Evolutionary conservation across 176 grass and related monocot species (phyloP).

Genomic region (Cocos nucifera): DNA sequence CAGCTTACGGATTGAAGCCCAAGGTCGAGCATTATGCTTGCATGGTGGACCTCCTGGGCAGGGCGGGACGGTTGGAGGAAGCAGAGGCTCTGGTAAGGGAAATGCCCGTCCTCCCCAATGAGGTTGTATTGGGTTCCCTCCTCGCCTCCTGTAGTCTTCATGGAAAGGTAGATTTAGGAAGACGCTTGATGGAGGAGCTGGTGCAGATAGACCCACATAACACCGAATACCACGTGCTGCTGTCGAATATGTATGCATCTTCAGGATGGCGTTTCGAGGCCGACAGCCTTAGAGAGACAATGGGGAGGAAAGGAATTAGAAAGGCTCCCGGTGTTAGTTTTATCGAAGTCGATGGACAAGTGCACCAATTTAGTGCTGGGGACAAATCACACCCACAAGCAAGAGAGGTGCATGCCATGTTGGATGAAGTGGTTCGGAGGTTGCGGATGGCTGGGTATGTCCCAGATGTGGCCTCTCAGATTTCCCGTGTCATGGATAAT

Average conservation of each 20-base stretch:
- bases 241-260: slow-evolving; percentile 12
- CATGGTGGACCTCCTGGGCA: slow-evolving; percentile 14
- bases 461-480: slow-evolving; percentile 17
- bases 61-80: slow-evolving; percentile 13
- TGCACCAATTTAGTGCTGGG: slow-evolving; percentile 18
- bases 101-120: slow-evolving; percentile 11
- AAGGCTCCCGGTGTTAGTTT: slow-evolving; percentile 19
- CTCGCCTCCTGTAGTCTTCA: slow-evolving; percentile 8
- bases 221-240: slow-evolving; percentile 16
- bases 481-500: slow-evolving; percentile 8
- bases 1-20: slow-evolving; percentile 1
- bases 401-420: slow-evolving; percentile 4
- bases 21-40: slow-evolving; percentile 17
- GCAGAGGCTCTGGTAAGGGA: slow-evolving; percentile 12
- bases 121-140: slow-evolving; percentile 15
- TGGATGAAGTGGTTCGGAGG: slow-evolving; percentile 14
- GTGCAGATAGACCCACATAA: slow-evolving; percentile 2
- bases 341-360: slow-evolving; percentile 10
- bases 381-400: slow-evolving; percentile 15
- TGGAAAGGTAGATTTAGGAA: slow-evolving; percentile 12
- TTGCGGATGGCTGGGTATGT: slow-evolving; percentile 14
- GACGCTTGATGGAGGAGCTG: slow-evolving; percentile 10
- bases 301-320: slow-evolving; percentile 2
- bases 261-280: slow-evolving; percentile 12
- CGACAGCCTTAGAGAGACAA: background rate